Conservation (phyloP, 345 rosid genomes). For the Brassica incana region DNA sequence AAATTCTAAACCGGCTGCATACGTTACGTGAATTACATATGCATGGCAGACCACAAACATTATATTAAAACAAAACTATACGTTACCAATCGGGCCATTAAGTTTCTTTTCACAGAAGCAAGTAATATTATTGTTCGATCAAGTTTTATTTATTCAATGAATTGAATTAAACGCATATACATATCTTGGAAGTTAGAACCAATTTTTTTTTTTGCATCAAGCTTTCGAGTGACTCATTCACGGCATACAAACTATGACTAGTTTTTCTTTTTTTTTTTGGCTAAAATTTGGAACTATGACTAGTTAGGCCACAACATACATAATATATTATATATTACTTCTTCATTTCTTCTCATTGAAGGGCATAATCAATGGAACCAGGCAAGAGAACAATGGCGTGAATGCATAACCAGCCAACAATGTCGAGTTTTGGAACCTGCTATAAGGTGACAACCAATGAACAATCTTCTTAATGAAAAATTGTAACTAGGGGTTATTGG, state of each 20-base stretch:
- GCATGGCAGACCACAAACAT: neutral
- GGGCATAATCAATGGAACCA: slow-evolving; percentile 32
- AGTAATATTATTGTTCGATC: neutral
- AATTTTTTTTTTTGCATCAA: neutral
- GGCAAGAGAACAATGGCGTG: slow-evolving; percentile 33
- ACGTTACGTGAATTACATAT: neutral
- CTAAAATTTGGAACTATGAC: too few relatives aligned
- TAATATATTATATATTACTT: neutral
- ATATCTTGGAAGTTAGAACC: neutral
- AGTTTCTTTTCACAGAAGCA: neutral
- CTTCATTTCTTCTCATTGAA: slow-evolving; percentile 8
- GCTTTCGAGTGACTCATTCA: neutral
- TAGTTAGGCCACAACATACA: neutral
- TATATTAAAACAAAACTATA: neutral
- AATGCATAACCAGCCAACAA: slow-evolving; percentile 17
- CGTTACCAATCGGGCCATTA: neutral
- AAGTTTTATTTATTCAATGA: neutral
- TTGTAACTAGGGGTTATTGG: neutral
- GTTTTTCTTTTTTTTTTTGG: too few relatives aligned
- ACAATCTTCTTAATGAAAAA: neutral
- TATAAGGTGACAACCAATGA: slow-evolving; percentile 27
- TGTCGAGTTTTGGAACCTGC: slow-evolving; percentile 7
- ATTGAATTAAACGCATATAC: neutral
- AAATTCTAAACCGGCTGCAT: neutral
- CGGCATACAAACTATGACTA: neutral